Evolutionary conservation across 257 asterid genomes (phyloP), one percentile per base, ranked within the genome.

Genomic region (Phtheirospermum japonicum): DNA sequence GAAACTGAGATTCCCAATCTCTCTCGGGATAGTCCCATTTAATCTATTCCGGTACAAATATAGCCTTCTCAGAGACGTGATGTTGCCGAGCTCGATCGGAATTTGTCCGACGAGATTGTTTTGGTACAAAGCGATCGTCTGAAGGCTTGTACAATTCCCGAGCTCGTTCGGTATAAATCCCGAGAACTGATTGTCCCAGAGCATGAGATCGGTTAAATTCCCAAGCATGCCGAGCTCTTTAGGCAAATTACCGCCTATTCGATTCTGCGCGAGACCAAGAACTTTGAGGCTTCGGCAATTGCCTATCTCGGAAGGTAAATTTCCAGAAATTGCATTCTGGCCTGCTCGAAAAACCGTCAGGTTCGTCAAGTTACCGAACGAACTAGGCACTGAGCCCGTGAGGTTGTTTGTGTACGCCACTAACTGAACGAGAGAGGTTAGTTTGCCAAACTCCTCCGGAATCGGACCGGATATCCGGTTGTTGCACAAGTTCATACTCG

Each of bases 221-320:
- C 69, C 67, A n/a, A 91, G 84, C 90, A 72, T 68, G 42, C 96
- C 95, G 2, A 91, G 85, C 78, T 91, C 95, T 68, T 75, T 77
- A 4, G 98, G 98, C 0, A 91, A 58, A 69, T 70, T 73, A 7
- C 98, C 98, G 20, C 60, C 75, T 43, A 91, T 61, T 9, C 51
- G 69, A 72, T 91, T 91, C 61, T 91, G 98, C 10, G 98, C 89
- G 62, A 91, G 85, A 49, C 98, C 98, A 61, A 91, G 95, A 49
- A 54, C 62, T 63, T 63, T 51, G 31, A 91, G 75, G 78, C 70
- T 84, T 61, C 19, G 46, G 50, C 98, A 91, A 34, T 57, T 64
- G 58, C 87, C 91, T 57, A 91, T 76, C 56, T 81, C 90, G 0
- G 83, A 23, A 0, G 95, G 98, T 64, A 91, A 73, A 71, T 76